Conservation (phyloP, 768 basidiomycete genomes). For the Amanita thiersii region DNA sequence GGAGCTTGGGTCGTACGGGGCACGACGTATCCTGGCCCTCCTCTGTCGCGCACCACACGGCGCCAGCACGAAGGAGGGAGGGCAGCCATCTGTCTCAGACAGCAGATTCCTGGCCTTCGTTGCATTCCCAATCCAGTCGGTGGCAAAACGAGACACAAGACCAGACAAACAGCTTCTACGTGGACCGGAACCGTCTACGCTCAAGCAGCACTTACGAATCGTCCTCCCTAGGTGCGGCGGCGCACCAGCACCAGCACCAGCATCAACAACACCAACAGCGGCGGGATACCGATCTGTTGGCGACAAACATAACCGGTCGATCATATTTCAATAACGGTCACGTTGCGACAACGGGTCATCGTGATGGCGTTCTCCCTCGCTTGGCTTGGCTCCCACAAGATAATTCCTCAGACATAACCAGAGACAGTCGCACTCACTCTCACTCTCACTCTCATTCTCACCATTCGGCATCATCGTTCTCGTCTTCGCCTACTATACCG, state of each 20-base stretch:
- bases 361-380: slow-evolving; percentile 26
- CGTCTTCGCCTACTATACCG: slow-evolving; percentile 26
- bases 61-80: slow-evolving; percentile 23
- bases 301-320: slow-evolving; percentile 18
- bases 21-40: slow-evolving; percentile 16
- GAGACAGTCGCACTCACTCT: slow-evolving; percentile 23
- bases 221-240: slow-evolving; percentile 10
- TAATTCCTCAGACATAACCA: slow-evolving; percentile 18
- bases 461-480: slow-evolving; percentile 22
- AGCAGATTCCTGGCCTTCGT: slow-evolving; percentile 27
- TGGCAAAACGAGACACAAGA: slow-evolving; percentile 31
- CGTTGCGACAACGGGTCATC: slow-evolving; percentile 16
- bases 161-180: slow-evolving; percentile 16
- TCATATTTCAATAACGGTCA: slow-evolving; percentile 10
- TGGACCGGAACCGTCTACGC: slow-evolving; percentile 29
- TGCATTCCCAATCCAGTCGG: slow-evolving; percentile 26
- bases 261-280: too few species aligned
- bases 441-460: too few species aligned
- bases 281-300: slow-evolving; percentile 22
- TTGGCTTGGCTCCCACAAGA: slow-evolving; percentile 31
- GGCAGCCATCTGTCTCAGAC: slow-evolving; percentile 16
- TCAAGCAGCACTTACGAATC: slow-evolving; percentile 30
- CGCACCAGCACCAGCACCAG: too few species aligned
- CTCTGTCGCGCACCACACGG: slow-evolving; percentile 13
- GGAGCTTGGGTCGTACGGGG: slow-evolving; percentile 10